phyloP scores from a whole-genome alignment of 768 basidiomycete genomes.

The Suillus brevipes region DNA sequence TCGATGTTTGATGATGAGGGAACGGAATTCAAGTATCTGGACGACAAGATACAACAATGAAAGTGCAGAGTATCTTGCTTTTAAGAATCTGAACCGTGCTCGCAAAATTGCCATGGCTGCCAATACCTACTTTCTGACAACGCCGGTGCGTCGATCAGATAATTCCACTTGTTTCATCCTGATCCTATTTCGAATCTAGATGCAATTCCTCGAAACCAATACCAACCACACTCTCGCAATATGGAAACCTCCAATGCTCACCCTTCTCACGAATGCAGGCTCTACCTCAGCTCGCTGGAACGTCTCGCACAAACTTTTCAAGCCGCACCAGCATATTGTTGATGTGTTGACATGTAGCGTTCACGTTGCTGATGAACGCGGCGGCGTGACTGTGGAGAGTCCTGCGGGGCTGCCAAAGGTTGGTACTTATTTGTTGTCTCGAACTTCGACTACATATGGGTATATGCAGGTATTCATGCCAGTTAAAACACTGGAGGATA shows the following conservation, averaged over 20 bases:
- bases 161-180: background rate
- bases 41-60: slow-evolving; percentile 52
- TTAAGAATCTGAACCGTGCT: slow-evolving; percentile 50
- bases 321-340: slow-evolving; percentile 43
- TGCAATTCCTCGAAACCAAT: slow-evolving; percentile 44
- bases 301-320: slow-evolving; percentile 43
- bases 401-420: slow-evolving; percentile 50
- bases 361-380: slow-evolving; percentile 38
- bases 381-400: slow-evolving; percentile 41
- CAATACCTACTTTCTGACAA: slow-evolving; percentile 46
- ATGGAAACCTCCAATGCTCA: slow-evolving; percentile 56
- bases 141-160: slow-evolving; percentile 37
- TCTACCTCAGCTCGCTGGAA: slow-evolving; percentile 43
- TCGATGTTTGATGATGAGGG: background rate
- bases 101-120: slow-evolving; percentile 49
- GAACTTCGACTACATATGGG: background rate
- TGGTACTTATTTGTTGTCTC: background rate
- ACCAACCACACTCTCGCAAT: slow-evolving; percentile 44
- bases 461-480: slow-evolving; percentile 37
- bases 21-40: slow-evolving; percentile 50
- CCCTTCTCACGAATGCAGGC: slow-evolving; percentile 58
- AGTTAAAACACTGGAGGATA: slow-evolving; percentile 23
- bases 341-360: slow-evolving; percentile 53
- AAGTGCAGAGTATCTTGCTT: slow-evolving; percentile 48
- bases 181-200: slow-evolving; percentile 30